Conservation (phyloP, 148 eudicot species). For the Spergularia marina region DNA sequence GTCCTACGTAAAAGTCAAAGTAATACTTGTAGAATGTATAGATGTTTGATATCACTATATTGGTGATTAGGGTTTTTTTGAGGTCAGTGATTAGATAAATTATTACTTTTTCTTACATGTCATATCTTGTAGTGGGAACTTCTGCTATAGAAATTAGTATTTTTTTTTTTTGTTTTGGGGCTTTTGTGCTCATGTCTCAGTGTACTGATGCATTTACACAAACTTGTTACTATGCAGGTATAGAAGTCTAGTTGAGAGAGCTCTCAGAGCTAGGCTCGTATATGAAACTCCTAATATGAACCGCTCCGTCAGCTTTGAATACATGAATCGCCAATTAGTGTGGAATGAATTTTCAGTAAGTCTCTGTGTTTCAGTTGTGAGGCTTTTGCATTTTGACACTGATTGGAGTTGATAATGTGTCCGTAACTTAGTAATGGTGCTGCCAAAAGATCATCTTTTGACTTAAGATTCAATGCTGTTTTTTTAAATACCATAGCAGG, state of each 20-base stretch:
- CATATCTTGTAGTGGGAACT: background rate
- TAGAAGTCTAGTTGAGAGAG: conserved; percentile 86
- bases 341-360: conserved; percentile 99
- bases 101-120: background rate
- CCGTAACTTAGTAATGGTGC: background rate
- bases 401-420: background rate
- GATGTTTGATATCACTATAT: background rate
- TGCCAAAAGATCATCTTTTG: background rate
- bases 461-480: background rate
- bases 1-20: background rate
- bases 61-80: too few species aligned
- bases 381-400: conserved; percentile 16
- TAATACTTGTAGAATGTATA: conserved; percentile 5
- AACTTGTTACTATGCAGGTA: conserved; percentile 52
- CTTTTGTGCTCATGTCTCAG: background rate
- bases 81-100: background rate
- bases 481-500: background rate
- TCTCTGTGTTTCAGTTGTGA: background rate
- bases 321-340: conserved; percentile 97
- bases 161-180: background rate
- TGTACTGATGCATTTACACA: background rate
- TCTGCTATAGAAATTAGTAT: background rate
- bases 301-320: conserved; percentile 95
- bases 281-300: conserved; percentile 96
- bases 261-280: conserved; percentile 85